Base-by-base conservation (phyloP, 2,329 filamentous ascomycete species). In the Hymenoscyphus occultus region DNA sequence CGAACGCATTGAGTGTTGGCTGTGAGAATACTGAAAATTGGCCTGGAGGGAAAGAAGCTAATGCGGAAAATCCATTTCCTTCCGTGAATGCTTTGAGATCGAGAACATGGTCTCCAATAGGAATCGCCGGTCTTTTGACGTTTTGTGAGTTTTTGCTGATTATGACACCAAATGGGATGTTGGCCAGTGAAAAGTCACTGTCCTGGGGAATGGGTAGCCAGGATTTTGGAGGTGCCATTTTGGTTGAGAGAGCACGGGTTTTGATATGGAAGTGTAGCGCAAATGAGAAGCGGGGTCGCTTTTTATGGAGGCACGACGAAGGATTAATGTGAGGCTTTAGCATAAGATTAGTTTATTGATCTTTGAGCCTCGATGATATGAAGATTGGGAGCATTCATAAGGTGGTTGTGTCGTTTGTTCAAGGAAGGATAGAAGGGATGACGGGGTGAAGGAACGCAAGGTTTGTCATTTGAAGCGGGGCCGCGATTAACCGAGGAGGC, bases 101-200 rank as follows among this genome's bases (percentile, higher is more conserved):
- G 39, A 93, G 78, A 1, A 85, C 86, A 75, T 88, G 80, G 19
- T 86, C 81, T 59, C 90, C 90, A 73, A 93, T 88, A 39, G 89
- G 89, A 63, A 90, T 81, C 28, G 88, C 90, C 12, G 85, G 80
- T 13, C 85, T 80, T 42, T 82, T 83, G 63, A 81, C 76, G 40
- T 80, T 68, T 42, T 78, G 78, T 2, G 79, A 77, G 63, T 75
- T 58, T 65, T 67, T 19, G 78, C 71, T 10, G 84, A 83, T 86
- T 71, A 92, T 89, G 76, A 93, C 87, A 67, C 90, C 90, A 72
- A 93, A 92, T 1, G 90, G 90, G 62, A 93, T 86, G 75, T 93
- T 93, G 69, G 86, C 83, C 60, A 92, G 80, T 13, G 90, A 91
- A 78, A 93, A 93, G 72, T 75, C 68, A 57, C 71, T 72, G 56